Conservation (phyloP, 345 rosid species). For the Kernera saxatilis region DNA sequence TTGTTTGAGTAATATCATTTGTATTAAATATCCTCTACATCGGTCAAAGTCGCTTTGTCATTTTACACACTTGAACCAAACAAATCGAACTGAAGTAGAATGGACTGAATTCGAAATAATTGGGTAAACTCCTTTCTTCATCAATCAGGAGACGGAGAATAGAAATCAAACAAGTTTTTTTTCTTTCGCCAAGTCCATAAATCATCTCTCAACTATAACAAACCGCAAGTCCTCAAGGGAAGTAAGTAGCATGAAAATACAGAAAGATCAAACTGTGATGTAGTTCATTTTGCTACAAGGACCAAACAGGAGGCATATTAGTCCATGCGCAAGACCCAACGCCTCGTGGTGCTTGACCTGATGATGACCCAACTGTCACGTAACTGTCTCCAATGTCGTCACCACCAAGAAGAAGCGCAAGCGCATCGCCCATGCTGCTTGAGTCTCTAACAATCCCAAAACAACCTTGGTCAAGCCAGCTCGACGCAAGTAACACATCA, state of each 20-base stretch:
- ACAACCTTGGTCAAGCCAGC: constrained; percentile 61
- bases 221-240: not conserved
- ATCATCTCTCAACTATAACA: constrained; percentile 20
- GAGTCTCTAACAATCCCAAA: constrained; percentile 51
- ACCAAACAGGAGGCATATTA: constrained; percentile 77
- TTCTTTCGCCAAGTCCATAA: not conserved
- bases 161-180: not conserved
- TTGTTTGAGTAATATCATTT: not conserved
- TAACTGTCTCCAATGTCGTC: constrained; percentile 64
- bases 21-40: not conserved
- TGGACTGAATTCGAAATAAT: not conserved
- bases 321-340: constrained; percentile 71
- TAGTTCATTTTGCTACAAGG: constrained; percentile 21
- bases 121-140: too few species aligned
- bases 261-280: constrained; percentile 11
- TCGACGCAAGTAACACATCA: constrained; percentile 66
- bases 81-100: not conserved
- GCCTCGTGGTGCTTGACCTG: constrained; percentile 45
- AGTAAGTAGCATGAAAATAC: constrained; percentile 8
- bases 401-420: constrained; percentile 64
- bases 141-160: not conserved
- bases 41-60: not conserved
- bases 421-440: constrained; percentile 49
- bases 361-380: constrained; percentile 47
- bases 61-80: not conserved